Base-by-base conservation (phyloP, 1,139 yeast species). In the Saccharomyces uvarum region DNA sequence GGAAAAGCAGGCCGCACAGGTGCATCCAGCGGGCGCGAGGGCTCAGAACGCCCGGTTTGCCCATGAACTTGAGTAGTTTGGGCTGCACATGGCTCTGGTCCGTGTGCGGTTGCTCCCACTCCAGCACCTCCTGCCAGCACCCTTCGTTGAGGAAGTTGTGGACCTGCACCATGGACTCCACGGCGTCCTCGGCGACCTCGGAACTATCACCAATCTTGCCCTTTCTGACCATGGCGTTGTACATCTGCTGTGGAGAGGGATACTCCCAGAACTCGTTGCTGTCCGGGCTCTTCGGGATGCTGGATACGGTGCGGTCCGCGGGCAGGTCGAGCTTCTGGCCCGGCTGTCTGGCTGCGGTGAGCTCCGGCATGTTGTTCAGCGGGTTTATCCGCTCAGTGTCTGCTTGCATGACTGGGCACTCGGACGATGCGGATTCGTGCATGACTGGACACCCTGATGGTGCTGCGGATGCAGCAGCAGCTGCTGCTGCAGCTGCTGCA, bases 201-300 rank as follows among this genome's bases (percentile, higher is more conserved):
- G 67, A 63, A 32, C 60, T 57, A 2, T 67, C 62, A 50, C 67
- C 70, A 4, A 70, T 63, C 66, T 90, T 90, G 13, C 97, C 97
- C 73, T 93, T 93, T 61, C 93, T 81, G 48, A 90, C 75, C 98
- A 93, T 93, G 27, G 99, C 99, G 68, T 91, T 91, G 61, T 90
- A 83, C 99, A 93, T 95, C 70, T 93, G 99, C 70, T 93, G 99
- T 0, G 99, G 99, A 1, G 97, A 89, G 1, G 99, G 99, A 69
- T 95, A 93, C 70, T 93, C 99, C 99, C 99, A 93, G 50, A 84
- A 82, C 50, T 69, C 70, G 32, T 53, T 52, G 0, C 95, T 91
- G n/a, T 72, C 68, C 42, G 78, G 81, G 27, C 98, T 98, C 60
- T 89, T 79, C 19, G 99, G 99, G 56, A 93, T 93, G 3, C 90